Evolutionary conservation across 2,329 filamentous ascomycete species (phyloP).

Genomic region (Didymosphaeria variabile): DNA sequence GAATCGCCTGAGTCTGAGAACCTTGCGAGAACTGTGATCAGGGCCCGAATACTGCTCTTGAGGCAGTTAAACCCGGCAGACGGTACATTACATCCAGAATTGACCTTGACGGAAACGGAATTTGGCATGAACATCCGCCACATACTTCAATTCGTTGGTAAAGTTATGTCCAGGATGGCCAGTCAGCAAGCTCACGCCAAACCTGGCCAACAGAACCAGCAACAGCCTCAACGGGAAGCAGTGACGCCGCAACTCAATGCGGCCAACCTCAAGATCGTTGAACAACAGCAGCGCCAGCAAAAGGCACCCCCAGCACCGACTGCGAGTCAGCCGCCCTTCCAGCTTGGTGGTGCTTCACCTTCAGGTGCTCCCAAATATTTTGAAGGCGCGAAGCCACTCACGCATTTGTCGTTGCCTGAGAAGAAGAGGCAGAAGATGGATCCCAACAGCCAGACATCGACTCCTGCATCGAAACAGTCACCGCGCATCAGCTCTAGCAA

Average conservation of each 20-base stretch:
- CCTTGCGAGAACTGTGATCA: constrained; percentile 38
- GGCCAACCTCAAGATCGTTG: constrained; percentile 51
- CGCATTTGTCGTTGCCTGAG: constrained; percentile 66
- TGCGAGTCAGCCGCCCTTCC: constrained; percentile 62
- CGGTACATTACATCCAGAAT: constrained; percentile 38
- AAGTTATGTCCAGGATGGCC: constrained; percentile 37
- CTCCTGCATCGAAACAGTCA: constrained; percentile 52
- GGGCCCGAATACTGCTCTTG: constrained; percentile 34
- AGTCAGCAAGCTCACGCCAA: constrained; percentile 19
- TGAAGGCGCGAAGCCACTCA: constrained; percentile 59
- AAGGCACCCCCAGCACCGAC: constrained; percentile 60
- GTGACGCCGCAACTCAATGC: constrained; percentile 45
- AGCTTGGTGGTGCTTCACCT: constrained; percentile 61
- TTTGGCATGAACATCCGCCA: constrained; percentile 37
- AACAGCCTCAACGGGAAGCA: constrained; percentile 32
- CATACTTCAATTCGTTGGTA: constrained; percentile 39
- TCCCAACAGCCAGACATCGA: constrained; percentile 51
- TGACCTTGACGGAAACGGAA: constrained; percentile 40
- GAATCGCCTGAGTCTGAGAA: constrained; percentile 36
- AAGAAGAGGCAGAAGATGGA: constrained; percentile 65
- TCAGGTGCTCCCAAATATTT: constrained; percentile 67
- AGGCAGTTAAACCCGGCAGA: constrained; percentile 41
- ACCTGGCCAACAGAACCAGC: constrained; percentile 17
- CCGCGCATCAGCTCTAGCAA: constrained; percentile 50
- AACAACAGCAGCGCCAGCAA: constrained; percentile 59